Percentiles rank a stretch among this genome's conserved stretches.
These are phyloP conservation scores for Talinum fruticosum DNA, from an alignment of 148 eudicot genomes.

Conservation along the genomic window DNA sequence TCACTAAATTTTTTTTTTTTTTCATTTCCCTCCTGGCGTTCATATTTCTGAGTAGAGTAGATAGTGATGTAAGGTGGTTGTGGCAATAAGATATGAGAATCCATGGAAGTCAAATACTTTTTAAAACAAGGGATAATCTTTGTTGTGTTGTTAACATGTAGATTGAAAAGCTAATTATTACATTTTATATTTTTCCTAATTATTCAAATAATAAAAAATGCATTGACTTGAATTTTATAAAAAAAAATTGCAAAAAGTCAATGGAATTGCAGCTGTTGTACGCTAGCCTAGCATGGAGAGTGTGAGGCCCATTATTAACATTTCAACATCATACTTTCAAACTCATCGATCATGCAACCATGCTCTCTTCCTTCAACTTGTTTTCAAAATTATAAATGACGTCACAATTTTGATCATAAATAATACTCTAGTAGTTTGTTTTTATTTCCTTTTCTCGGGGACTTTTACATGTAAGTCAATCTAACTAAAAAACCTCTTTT, in stretches of 20 bases:
- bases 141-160: slow-evolving; percentile 19
- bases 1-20: background rate
- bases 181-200: background rate
- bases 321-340: slow-evolving; percentile 9
- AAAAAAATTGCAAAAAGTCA: background rate
- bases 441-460: background rate
- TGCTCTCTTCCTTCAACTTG: slow-evolving; percentile 3
- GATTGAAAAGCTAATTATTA: slow-evolving; percentile 16
- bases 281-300: slow-evolving; percentile 3
- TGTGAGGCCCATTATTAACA: background rate
- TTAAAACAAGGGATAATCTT: background rate
- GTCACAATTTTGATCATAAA: background rate
- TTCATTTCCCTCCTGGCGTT: background rate
- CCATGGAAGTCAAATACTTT: slow-evolving; percentile 21
- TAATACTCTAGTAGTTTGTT: background rate
- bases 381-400: background rate
- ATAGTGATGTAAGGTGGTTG: slow-evolving; percentile 1
- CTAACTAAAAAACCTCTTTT: no score
- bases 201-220: slow-evolving; percentile 5
- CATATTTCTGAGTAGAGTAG: no score
- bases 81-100: background rate
- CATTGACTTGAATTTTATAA: background rate
- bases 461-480: no score
- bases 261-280: slow-evolving; percentile 10
- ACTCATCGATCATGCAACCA: slow-evolving; percentile 7